Evolutionary conservation across 2,329 filamentous ascomycete species (phyloP).

Genomic region (Verticillium nonalfalfae): DNA sequence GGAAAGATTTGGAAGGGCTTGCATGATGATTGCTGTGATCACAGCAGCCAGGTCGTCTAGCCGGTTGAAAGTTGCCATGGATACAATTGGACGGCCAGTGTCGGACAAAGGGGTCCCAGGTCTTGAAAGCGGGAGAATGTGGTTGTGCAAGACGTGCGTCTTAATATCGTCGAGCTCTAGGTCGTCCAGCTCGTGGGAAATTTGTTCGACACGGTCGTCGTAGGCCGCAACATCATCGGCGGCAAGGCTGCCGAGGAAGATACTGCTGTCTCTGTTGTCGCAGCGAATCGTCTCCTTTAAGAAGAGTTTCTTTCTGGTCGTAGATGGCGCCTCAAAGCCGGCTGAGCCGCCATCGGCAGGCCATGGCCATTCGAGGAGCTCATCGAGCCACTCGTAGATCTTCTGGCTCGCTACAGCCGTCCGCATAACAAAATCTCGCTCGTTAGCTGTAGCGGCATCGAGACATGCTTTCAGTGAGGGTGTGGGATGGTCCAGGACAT

Average conservation of each 20-base stretch:
- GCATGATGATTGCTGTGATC: conserved; percentile 85
- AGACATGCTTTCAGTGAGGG: conserved; percentile 53
- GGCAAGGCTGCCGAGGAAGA: conserved; percentile 66
- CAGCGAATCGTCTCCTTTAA: conserved; percentile 15
- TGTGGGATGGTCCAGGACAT: conserved; percentile 49
- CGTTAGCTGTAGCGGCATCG: conserved; percentile 53
- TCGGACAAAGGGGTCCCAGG: conserved; percentile 39
- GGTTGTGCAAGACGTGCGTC: conserved; percentile 74
- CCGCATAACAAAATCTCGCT: conserved; percentile 65
- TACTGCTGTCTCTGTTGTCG: conserved; percentile 15
- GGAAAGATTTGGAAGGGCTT: conserved; percentile 75
- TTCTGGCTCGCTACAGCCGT: conserved; percentile 65
- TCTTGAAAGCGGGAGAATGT: conserved; percentile 58
- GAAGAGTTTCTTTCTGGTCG: conserved; percentile 10
- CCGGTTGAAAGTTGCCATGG: conserved; percentile 51
- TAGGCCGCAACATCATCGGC: conserved; percentile 59
- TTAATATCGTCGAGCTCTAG: conserved; percentile 85
- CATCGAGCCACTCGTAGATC: conserved; percentile 66
- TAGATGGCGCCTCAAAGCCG: conserved; percentile 46
- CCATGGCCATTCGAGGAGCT: conserved; percentile 58
- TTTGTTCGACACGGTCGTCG: conserved; percentile 68
- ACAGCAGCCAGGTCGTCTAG: conserved; percentile 89
- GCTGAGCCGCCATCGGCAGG: conserved; percentile 38
- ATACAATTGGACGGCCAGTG: conserved; percentile 33
- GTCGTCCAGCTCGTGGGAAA: conserved; percentile 60